phyloP scores from a whole-genome alignment of 768 basidiomycete species.

The Russula abietina region DNA sequence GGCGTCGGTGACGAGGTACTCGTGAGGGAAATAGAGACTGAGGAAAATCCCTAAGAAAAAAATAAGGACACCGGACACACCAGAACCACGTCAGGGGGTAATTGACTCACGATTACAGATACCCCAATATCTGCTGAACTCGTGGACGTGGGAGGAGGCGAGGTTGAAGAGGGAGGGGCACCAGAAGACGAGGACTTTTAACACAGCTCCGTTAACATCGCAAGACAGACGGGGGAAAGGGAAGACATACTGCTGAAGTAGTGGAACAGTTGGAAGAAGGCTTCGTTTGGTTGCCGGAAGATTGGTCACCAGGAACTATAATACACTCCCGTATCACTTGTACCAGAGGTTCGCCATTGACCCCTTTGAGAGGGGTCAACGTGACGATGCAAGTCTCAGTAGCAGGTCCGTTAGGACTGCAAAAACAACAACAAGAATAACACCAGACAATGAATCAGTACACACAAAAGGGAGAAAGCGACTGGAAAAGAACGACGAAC shows the following conservation, averaged over 20 bases:
- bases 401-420: conserved; percentile 29
- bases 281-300: neutral
- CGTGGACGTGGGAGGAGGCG: conserved; percentile 13
- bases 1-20: conserved; percentile 14
- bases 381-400: conserved; percentile 35
- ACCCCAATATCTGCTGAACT: neutral
- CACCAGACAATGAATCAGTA: neutral
- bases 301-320: conserved; percentile 7
- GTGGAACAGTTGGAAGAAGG: neutral
- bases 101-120: conserved; percentile 8
- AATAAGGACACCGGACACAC: conserved; percentile 1
- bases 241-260: neutral
- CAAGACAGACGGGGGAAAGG: neutral
- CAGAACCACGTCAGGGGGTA: neutral
- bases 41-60: conserved; percentile 11
- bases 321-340: conserved; percentile 33
- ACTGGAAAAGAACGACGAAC: conserved; percentile 32
- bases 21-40: conserved; percentile 14
- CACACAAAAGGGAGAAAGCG: no score
- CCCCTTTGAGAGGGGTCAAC: conserved; percentile 32
- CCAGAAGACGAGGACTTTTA: neutral
- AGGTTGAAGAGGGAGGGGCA: neutral
- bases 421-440: conserved; percentile 12
- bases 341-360: conserved; percentile 30
- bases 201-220: neutral